Base-by-base conservation (phyloP, 1,139 yeast genomes). In the Taphrina deformans region DNA sequence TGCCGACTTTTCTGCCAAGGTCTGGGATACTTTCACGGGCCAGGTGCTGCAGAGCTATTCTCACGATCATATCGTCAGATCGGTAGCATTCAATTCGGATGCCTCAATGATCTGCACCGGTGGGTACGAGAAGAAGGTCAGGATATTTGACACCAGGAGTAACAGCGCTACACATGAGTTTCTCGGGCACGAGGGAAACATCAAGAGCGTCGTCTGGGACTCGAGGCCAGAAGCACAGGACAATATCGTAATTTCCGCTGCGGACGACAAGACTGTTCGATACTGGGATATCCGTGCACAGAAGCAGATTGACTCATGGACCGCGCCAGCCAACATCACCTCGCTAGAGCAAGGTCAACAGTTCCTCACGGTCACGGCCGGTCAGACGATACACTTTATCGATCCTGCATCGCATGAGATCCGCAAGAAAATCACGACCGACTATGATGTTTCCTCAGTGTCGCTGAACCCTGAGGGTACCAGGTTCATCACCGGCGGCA, bases 1-100 rank as follows among this genome's bases (percentile, higher is more conserved):
- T 48, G 79, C 79, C 4, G 79, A 76, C 62, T 76, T 75, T 67
- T 68, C 78, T 1, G 77, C 74, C 21, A 75, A 70, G 29, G 71
- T 76, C 16, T 76, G 79, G 79, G 69, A 73, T 61, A 72, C 77
- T 1, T 46, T 52, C 27, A 70, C 73, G 4, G 79, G 79, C 6
- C 66, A 69, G 46, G 46, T 66, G 5, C 58, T 72, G 23, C 69
- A 70, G 12, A 68, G 69, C 10, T 69, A 75, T 44, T 71, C 73
- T 1, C 79, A 76, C 65, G 69, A 71, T 14, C 77, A 75, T 67
- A 74, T 76, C 50, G 78, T 75, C 10, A 70, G 77, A 29, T 70
- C 76, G 9, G 72, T 69, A 0, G 66, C 66, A 9, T 70, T 70
- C 62, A 60, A 63, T 31, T 67, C 69, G 7, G 33, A 56, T 40